Conservation (phyloP, 2,329 filamentous ascomycete genomes). For the Fusarium sp. region DNA sequence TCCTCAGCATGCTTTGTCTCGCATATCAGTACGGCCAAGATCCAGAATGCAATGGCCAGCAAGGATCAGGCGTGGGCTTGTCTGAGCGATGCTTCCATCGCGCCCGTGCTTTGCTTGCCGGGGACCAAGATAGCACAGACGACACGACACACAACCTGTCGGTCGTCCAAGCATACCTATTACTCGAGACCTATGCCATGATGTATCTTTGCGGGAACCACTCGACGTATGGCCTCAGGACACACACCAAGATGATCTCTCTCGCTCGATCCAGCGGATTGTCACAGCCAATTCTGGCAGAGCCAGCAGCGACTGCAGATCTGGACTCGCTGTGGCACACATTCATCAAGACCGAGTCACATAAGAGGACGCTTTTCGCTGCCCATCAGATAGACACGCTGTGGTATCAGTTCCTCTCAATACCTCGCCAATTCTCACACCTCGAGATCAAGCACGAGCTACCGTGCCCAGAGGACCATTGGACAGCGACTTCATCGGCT, state of each 20-base stretch:
- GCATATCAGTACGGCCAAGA: slow-evolving; percentile 54
- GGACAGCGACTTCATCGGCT: slow-evolving; percentile 51
- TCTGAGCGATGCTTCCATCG: slow-evolving; percentile 18
- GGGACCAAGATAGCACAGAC: slow-evolving; percentile 1
- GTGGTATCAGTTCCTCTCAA: slow-evolving; percentile 57
- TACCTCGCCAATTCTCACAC: slow-evolving; percentile 52
- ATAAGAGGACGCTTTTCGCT: slow-evolving; percentile 56
- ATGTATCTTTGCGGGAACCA: slow-evolving; percentile 54
- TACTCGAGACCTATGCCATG: slow-evolving; percentile 57
- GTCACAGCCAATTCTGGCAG: slow-evolving; percentile 48
- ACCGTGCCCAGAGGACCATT: slow-evolving; percentile 53
- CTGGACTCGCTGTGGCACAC: slow-evolving; percentile 51
- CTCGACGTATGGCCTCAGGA: slow-evolving; percentile 51
- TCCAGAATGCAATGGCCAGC: slow-evolving; percentile 46
- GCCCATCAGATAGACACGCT: slow-evolving; percentile 57
- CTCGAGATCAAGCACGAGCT: slow-evolving; percentile 58
- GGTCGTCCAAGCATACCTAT: slow-evolving; percentile 52
- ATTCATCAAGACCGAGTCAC: slow-evolving; percentile 52
- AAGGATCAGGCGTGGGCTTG: slow-evolving; percentile 12
- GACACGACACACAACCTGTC: slow-evolving; percentile 44
- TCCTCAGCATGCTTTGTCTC: slow-evolving; percentile 53
- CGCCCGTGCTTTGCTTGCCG: slow-evolving; percentile 4
- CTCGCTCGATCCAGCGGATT: slow-evolving; percentile 51
- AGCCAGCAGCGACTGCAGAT: slow-evolving; percentile 23
- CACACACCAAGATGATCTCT: slow-evolving; percentile 55